Evolutionary conservation across 163 green algal genomes (phyloP), one percentile per base, ranked within the genome.

Genomic region (Chloroidium sp.): DNA sequence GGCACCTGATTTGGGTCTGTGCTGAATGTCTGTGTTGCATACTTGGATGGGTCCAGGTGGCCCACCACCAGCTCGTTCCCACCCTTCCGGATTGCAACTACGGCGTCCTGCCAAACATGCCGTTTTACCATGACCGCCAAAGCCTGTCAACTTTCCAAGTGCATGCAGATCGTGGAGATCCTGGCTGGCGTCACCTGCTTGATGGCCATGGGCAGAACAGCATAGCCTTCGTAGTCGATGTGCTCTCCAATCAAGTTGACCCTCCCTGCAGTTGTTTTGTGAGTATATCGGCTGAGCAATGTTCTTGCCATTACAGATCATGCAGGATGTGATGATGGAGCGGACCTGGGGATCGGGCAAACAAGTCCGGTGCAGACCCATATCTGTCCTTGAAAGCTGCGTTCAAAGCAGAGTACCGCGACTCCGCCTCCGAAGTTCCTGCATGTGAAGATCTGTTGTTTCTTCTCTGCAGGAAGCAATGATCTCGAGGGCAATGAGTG

Each of bases 181-280:
- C 36, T 36, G 36, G 36, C 36, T 36, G 36, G 36, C 36, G 36
- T 36, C 36, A 93, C 91, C 91, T 94, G 87, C 0, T 86, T 84
- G 80, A 99, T 95, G 57, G 95, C 95, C 95, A 98, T 98, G 68
- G 95, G 95, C 72, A 99, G 89, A 76, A 98, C 95, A 13, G 87
- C 91, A 79, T 99, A 99, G 2, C 95, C 90, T 83, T 98, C 94
- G 79, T 99, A 99, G 83, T 99, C 95, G 78, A 99, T 98, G 85
- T 99, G 95, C 87, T 99, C 95, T 2, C 95, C 95, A 68, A 99
- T 98, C 13, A 98, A 83, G 85, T 99, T 99, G 6, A 99, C 95
- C 0, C 95, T 91, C 2, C 95, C 95, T 95, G 90, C 78, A 78
- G 64, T 36, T 36, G 36, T 36, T 36, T 36, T 36, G 36, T 36